A percentile compares a stretch with the other conserved stretches of the same genome.
phyloP scores from a whole-genome alignment of 139 green algal genomes.

The Coccomyxa sp. region DNA sequence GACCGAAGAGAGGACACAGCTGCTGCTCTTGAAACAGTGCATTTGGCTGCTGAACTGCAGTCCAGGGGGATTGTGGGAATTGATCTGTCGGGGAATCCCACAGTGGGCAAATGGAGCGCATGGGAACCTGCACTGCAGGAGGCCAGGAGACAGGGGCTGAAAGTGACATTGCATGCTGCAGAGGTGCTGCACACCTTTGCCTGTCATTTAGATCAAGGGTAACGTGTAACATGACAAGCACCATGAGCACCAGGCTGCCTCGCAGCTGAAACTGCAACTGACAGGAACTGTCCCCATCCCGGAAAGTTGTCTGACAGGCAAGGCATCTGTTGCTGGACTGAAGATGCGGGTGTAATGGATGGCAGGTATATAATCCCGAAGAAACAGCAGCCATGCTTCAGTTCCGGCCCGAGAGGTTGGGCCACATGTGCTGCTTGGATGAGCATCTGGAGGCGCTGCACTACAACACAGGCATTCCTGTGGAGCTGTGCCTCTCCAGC shows the following conservation, averaged over 20 bases:
- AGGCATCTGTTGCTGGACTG: not conserved
- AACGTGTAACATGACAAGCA: too few species aligned
- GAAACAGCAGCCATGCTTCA: slow-evolving; percentile 63
- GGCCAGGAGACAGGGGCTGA: slow-evolving; percentile 49
- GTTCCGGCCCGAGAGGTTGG: slow-evolving; percentile 63
- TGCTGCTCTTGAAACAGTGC: slow-evolving; percentile 59
- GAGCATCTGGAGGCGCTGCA: slow-evolving; percentile 42
- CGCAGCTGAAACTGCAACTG: too few species aligned
- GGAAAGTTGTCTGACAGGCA: too few species aligned
- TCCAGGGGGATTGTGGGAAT: slow-evolving; percentile 53
- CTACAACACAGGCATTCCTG: slow-evolving; percentile 38
- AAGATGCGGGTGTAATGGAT: not conserved
- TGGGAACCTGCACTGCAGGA: slow-evolving; percentile 50
- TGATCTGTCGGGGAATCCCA: slow-evolving; percentile 75
- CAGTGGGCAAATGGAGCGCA: slow-evolving; percentile 42
- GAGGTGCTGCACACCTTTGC: slow-evolving; percentile 32
- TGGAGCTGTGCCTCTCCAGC: slow-evolving; percentile 77
- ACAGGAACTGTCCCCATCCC: too few species aligned
- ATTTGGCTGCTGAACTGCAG: slow-evolving; percentile 37
- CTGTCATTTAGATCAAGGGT: too few species aligned
- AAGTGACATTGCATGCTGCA: slow-evolving; percentile 64
- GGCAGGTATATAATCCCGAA: slow-evolving; percentile 36
- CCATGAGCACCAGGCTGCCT: too few species aligned
- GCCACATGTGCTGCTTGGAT: slow-evolving; percentile 77
- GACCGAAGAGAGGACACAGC: slow-evolving; percentile 57